A percentile compares a stretch with the other conserved stretches of the same genome.
These are phyloP conservation scores for Jatropha multifida DNA, from an alignment of 441 rosid genomes.

Conservation along the genomic window DNA sequence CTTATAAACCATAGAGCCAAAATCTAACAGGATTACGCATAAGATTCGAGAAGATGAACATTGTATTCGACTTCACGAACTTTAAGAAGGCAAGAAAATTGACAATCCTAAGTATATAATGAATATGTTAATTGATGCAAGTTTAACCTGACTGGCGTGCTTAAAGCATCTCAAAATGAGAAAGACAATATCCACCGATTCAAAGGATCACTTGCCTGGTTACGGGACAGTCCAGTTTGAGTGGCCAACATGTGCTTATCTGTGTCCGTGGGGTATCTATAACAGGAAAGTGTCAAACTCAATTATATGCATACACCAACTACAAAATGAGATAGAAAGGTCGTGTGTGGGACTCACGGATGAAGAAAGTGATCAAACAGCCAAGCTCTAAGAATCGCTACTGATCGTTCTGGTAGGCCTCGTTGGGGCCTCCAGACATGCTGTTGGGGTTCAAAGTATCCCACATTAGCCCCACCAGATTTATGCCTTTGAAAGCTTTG, in stretches of 20 bases:
- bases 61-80: neutral
- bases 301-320: neutral
- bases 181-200: too few relatives aligned
- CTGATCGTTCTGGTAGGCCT: slow-evolving; percentile 68
- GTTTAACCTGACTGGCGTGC: too few relatives aligned
- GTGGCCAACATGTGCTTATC: slow-evolving; percentile 61
- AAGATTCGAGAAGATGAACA: neutral
- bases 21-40: too few relatives aligned
- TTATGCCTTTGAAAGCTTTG: slow-evolving; percentile 36
- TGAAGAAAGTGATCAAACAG: slow-evolving; percentile 66
- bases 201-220: slow-evolving; percentile 38
- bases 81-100: neutral
- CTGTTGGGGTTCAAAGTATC: slow-evolving; percentile 46
- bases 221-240: slow-evolving; percentile 53
- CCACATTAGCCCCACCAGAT: slow-evolving; percentile 33
- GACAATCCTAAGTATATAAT: too few relatives aligned
- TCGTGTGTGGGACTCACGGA: slow-evolving; percentile 36
- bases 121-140: too few relatives aligned
- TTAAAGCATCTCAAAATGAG: too few relatives aligned
- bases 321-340: neutral
- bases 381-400: slow-evolving; percentile 63
- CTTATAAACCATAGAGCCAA: too few relatives aligned
- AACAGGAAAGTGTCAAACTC: slow-evolving; percentile 8
- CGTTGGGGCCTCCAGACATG: slow-evolving; percentile 66
- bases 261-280: slow-evolving; percentile 56